Conservation (phyloP, 139 green algal species). For the Microglena sp. region DNA sequence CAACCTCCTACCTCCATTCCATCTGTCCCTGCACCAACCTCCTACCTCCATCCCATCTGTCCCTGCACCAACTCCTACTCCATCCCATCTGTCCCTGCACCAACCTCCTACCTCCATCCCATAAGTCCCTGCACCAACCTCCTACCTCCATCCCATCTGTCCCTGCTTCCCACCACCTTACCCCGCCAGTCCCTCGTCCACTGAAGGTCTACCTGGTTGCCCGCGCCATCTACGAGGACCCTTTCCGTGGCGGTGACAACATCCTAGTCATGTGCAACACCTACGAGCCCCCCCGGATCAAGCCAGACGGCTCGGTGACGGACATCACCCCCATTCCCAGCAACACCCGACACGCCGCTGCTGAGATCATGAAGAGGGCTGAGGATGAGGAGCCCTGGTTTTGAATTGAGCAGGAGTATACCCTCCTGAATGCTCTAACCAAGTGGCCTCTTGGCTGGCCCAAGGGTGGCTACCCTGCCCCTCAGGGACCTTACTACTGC, state of each 20-base stretch:
- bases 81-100: too few species aligned
- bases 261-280: conserved; percentile 92
- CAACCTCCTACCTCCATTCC: too few species aligned
- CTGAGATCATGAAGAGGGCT: conserved; percentile 53
- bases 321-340: conserved; percentile 72
- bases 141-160: too few species aligned
- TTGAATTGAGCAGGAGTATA: conserved; percentile 98
- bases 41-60: too few species aligned
- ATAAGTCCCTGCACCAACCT: too few species aligned
- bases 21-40: too few species aligned
- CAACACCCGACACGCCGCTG: conserved; percentile 77
- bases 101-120: too few species aligned
- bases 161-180: too few species aligned
- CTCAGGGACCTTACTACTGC: conserved; percentile 97
- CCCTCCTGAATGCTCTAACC: conserved; percentile 84
- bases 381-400: conserved; percentile 85
- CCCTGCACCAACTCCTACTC: too few species aligned
- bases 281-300: conserved; percentile 73
- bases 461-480: conserved; percentile 68
- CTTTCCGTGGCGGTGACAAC: too few species aligned
- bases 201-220: conserved; percentile 59
- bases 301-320: conserved; percentile 52
- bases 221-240: conserved; percentile 64
- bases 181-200: too few species aligned
- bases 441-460: conserved; percentile 97